A percentile compares a stretch with the other conserved stretches of the same genome.
phyloP scores from a whole-genome alignment of 2,329 filamentous ascomycete genomes.

The Phaeosphaeria sp. region DNA sequence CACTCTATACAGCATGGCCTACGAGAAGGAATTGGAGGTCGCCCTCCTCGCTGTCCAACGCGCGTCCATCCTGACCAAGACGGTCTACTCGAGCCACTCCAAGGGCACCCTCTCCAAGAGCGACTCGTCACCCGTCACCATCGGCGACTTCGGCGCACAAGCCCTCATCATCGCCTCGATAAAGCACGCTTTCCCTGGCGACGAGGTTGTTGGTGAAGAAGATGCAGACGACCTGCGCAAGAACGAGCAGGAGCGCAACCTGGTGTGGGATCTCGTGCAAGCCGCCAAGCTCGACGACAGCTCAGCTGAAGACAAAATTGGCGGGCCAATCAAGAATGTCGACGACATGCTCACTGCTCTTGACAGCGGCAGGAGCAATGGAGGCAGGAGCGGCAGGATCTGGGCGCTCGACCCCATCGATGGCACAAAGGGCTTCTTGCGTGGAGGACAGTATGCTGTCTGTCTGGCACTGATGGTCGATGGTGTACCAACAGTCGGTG shows the following conservation, averaged over 20 bases:
- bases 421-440: conserved; percentile 95
- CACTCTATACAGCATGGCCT: conserved; percentile 53
- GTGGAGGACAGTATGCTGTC: conserved; percentile 96
- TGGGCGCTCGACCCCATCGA: conserved; percentile 99
- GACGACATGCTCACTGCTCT: conserved; percentile 69
- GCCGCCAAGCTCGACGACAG: conserved; percentile 72
- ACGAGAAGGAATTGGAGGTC: conserved; percentile 79
- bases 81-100: conserved; percentile 83
- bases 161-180: conserved; percentile 93
- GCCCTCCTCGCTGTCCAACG: conserved; percentile 90
- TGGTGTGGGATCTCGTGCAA: conserved; percentile 85
- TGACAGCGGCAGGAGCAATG: conserved; percentile 69
- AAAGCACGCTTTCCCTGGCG: conserved; percentile 84
- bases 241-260: conserved; percentile 71
- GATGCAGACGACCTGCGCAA: conserved; percentile 81
- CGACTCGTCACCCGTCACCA: conserved; percentile 95
- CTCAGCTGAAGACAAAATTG: conserved; percentile 70
- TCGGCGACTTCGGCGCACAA: conserved; percentile 97
- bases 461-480: conserved; percentile 92
- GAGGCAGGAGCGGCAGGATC: conserved; percentile 77
- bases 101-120: conserved; percentile 95
- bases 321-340: conserved; percentile 70
- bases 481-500: conserved; percentile 91
- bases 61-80: conserved; percentile 76
- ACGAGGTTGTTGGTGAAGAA: conserved; percentile 94